Evolutionary conservation across 2,329 filamentous ascomycete species (phyloP).

Genomic region (Verticillium klebahnii): DNA sequence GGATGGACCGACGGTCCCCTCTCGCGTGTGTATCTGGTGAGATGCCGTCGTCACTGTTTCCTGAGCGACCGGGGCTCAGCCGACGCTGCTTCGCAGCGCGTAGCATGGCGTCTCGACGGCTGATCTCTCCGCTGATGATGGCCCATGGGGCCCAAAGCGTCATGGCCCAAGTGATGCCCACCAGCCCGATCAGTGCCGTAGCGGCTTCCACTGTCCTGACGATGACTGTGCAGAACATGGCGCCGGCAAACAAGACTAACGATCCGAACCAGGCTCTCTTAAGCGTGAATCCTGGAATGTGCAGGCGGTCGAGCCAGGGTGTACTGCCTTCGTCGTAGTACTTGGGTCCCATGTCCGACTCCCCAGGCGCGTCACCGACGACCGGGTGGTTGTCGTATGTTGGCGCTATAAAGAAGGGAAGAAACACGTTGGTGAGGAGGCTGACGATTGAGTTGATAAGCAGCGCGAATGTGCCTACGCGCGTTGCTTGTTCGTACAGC

Average conservation of each 20-base stretch:
- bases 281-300: constrained; percentile 80
- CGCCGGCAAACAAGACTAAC: constrained; percentile 74
- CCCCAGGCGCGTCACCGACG: constrained; percentile 21
- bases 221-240: constrained; percentile 81
- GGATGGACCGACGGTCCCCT: not conserved
- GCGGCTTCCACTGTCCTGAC: constrained; percentile 67
- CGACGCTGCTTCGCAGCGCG: constrained; percentile 30
- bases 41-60: not conserved
- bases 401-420: constrained; percentile 82
- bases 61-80: not conserved
- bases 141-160: constrained; percentile 94
- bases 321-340: constrained; percentile 28
- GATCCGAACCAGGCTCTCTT: constrained; percentile 83
- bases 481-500: constrained; percentile 79
- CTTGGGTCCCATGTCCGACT: constrained; percentile 22
- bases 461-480: constrained; percentile 83
- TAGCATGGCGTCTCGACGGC: constrained; percentile 64
- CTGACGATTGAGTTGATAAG: constrained; percentile 85
- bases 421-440: constrained; percentile 72
- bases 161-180: constrained; percentile 89
- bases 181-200: constrained; percentile 71
- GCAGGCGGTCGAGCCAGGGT: constrained; percentile 54
- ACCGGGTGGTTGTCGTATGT: constrained; percentile 57
- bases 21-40: not conserved
- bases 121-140: constrained; percentile 89